Base-by-base conservation (phyloP, 345 rosid genomes). In the Moringa oleifera region DNA sequence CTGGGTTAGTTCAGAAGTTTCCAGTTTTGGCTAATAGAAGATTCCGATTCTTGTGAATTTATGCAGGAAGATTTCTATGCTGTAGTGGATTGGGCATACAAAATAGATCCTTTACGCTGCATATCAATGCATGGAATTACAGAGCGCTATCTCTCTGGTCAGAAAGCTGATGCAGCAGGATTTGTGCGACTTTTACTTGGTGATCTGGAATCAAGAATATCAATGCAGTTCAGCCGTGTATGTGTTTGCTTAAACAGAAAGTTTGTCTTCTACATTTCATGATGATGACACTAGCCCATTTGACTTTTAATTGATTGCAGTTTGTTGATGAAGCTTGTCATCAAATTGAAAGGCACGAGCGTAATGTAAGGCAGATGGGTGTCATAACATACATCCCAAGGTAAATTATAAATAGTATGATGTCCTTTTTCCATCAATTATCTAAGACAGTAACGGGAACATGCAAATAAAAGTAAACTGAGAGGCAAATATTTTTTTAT, bases 131-230 rank as follows among this genome's bases (percentile, higher is more conserved):
- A 90, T 82, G 99, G 99, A 66, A 88, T 88, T 70, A 94, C 99
- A 50, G 97, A 94, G 70, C 84, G 89, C 25, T 94, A 90, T 77
- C 89, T 90, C 53, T 94, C 99, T 72, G 95, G 99, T 58, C 99
- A 95, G 77, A 93, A 90, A 83, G 98, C 96, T 77, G 99, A 95
- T 80, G 96, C 99, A 58, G 99, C 99, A 59, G 97, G 99, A 58
- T 95, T 95, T 72, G 99, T 95, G 77, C 96, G 97, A 23, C 83
- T 91, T 68, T 79, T 95, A 80, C 97, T 94, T 58, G 99, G 96
- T 50, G 97, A 91, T 73, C 79, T 95, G 63, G 95, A 95, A 77
- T 87, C 95, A 4, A 85, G 87, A 74, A 81, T 95, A 68, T 95
- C 99, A 70, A 74, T 82, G 91, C 99, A 88, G 72, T 95, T 95